phyloP scores from a whole-genome alignment of 2,329 filamentous ascomycete genomes.

The Waltergamsia citrina region DNA sequence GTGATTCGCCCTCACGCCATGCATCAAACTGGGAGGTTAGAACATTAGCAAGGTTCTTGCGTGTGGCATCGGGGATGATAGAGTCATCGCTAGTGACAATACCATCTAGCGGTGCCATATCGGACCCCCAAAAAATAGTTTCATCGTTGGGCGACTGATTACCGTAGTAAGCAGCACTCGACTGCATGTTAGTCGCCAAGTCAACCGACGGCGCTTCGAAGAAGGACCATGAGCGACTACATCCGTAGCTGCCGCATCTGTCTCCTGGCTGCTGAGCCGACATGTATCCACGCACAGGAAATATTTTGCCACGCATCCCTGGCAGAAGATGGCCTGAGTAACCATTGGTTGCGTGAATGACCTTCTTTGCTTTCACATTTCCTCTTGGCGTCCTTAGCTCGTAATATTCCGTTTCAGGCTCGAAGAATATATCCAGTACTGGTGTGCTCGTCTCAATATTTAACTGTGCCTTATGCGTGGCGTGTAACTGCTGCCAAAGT shows the following conservation, averaged over 20 bases:
- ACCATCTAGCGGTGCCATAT: slow-evolving; percentile 24
- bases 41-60: slow-evolving; percentile 22
- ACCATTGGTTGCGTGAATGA: slow-evolving; percentile 49
- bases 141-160: slow-evolving; percentile 17
- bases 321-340: slow-evolving; percentile 40
- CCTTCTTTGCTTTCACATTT: slow-evolving; percentile 28
- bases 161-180: slow-evolving; percentile 10
- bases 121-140: slow-evolving; percentile 43
- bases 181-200: slow-evolving; percentile 26
- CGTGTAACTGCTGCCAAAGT: slow-evolving; percentile 26
- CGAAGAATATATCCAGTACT: slow-evolving; percentile 11
- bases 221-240: slow-evolving; percentile 26
- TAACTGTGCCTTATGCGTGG: slow-evolving; percentile 14
- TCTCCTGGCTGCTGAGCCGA: slow-evolving; percentile 31
- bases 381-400: slow-evolving; percentile 34
- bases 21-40: slow-evolving; percentile 25
- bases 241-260: slow-evolving; percentile 30
- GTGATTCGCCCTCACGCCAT: slow-evolving; percentile 14
- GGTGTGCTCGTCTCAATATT: slow-evolving; percentile 26
- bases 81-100: slow-evolving; percentile 34
- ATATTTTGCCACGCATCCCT: slow-evolving; percentile 29
- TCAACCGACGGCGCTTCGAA: slow-evolving; percentile 31
- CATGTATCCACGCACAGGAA: slow-evolving; percentile 35
- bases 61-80: slow-evolving; percentile 20
- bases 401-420: slow-evolving; percentile 21